Conservation (phyloP, 352 stramenopile species). For the Pythium grandisporangium region DNA sequence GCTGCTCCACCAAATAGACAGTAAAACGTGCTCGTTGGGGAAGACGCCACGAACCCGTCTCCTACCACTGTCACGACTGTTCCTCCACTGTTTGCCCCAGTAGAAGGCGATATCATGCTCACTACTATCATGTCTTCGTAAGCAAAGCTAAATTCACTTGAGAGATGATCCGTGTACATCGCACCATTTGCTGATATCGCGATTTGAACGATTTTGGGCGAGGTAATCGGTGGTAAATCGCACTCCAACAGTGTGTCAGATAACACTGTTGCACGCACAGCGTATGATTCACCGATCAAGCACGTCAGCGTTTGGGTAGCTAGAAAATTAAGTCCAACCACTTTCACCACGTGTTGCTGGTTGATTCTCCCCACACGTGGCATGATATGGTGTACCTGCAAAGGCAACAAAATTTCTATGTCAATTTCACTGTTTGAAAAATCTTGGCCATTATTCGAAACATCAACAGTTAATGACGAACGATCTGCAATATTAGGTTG, state of each 20-base stretch:
- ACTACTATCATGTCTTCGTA: constrained; percentile 6
- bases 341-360: not conserved
- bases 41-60: constrained; percentile 12
- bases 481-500: too few species aligned
- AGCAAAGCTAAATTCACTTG: not conserved
- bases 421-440: constrained; percentile 9
- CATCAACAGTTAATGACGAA: not conserved
- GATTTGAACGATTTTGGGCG: constrained; percentile 1
- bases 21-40: not conserved
- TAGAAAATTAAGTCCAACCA: not conserved
- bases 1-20: constrained; percentile 11
- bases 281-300: constrained; percentile 5
- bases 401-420: not conserved
- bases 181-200: constrained; percentile 3
- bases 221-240: not conserved
- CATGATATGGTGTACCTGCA: constrained; percentile 2
- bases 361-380: constrained; percentile 1
- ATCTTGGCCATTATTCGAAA: constrained; percentile 14
- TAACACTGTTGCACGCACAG: constrained; percentile 3
- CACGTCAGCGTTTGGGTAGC: constrained; percentile 3
- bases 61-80: constrained; percentile 11
- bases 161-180: not conserved
- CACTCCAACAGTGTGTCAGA: constrained; percentile 9
- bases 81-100: constrained; percentile 7
- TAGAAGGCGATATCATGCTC: constrained; percentile 6